Conservation (phyloP, 2,329 filamentous ascomycete species). For the Epicoccum sorghinum region DNA sequence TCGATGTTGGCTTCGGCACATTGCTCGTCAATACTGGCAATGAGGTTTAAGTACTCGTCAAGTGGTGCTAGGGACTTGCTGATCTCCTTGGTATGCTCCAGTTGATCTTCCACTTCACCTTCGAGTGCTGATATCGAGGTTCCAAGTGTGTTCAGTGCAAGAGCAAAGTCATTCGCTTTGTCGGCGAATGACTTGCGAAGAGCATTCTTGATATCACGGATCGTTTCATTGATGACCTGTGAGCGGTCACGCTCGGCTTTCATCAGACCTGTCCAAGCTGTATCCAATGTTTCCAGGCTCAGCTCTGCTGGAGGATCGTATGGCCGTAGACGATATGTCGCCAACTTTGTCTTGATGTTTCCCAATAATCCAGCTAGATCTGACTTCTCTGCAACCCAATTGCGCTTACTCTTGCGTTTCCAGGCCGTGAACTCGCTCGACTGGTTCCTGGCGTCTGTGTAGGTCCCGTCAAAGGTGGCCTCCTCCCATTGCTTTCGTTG, state of each 20-base stretch:
- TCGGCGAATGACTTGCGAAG: constrained; percentile 92
- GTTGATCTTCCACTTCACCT: constrained; percentile 93
- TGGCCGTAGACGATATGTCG: constrained; percentile 87
- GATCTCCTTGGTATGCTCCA: constrained; percentile 83
- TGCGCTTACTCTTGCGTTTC: constrained; percentile 87
- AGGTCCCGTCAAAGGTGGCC: constrained; percentile 87
- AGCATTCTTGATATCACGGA: constrained; percentile 97
- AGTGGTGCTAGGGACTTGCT: constrained; percentile 85
- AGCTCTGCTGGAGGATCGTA: constrained; percentile 90
- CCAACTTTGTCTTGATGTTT: constrained; percentile 98
- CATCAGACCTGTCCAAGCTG: constrained; percentile 79
- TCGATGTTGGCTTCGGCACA: constrained; percentile 98
- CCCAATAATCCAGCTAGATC: constrained; percentile 90
- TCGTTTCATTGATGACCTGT: constrained; percentile 96
- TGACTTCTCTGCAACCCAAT: constrained; percentile 98
- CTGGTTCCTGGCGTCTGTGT: constrained; percentile 89
- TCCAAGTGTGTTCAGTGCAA: constrained; percentile 93
- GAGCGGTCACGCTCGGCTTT: constrained; percentile 86
- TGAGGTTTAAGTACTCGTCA: constrained; percentile 88
- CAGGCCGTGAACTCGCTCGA: constrained; percentile 82
- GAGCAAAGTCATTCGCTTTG: constrained; percentile 97
- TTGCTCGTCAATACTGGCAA: constrained; percentile 83
- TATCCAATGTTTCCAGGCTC: constrained; percentile 79
- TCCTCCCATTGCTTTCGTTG: constrained; percentile 79
- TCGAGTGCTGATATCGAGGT: constrained; percentile 95